A percentile compares a stretch with the other conserved stretches of the same genome.
Conservation (phyloP, 2,329 filamentous ascomycete genomes). For the Scopulariopsis brevicaulis region DNA sequence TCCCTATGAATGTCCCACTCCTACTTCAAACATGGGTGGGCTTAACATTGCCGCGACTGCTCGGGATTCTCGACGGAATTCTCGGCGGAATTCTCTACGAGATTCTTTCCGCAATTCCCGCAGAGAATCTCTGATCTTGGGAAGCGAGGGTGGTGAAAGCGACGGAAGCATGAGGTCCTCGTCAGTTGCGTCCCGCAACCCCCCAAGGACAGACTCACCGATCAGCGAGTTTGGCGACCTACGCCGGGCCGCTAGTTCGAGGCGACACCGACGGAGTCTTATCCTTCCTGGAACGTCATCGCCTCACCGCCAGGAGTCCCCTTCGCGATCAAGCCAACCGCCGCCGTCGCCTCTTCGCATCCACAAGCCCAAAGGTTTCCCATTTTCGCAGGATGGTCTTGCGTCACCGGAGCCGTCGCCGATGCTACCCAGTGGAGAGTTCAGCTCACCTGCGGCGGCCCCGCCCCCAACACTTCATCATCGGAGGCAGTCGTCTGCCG, state of each 20-base stretch:
- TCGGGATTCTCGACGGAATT: constrained; percentile 29
- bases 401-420: constrained; percentile 85
- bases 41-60: background rate
- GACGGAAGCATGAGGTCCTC: constrained; percentile 80
- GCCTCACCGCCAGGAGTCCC: constrained; percentile 78
- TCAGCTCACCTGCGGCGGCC: constrained; percentile 57
- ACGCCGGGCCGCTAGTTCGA: constrained; percentile 63
- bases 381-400: constrained; percentile 50
- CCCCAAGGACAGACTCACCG: constrained; percentile 74
- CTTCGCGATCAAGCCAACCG: constrained; percentile 60
- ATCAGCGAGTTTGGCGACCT: constrained; percentile 75
- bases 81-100: constrained; percentile 46
- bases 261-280: constrained; percentile 79
- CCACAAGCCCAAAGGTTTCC: constrained; percentile 61
- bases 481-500: constrained; percentile 82
- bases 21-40: constrained; percentile 63
- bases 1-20: constrained; percentile 82
- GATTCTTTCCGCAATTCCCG: constrained; percentile 22
- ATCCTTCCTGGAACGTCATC: constrained; percentile 71
- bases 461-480: constrained; percentile 47
- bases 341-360: constrained; percentile 83
- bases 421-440: constrained; percentile 71
- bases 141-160: constrained; percentile 76
- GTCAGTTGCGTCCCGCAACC: constrained; percentile 57
- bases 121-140: constrained; percentile 55